Evolutionary conservation across 2,329 filamentous ascomycete species (phyloP), one percentile per base, ranked within the genome.

Genomic region (Cladophialophora chaetospira): DNA sequence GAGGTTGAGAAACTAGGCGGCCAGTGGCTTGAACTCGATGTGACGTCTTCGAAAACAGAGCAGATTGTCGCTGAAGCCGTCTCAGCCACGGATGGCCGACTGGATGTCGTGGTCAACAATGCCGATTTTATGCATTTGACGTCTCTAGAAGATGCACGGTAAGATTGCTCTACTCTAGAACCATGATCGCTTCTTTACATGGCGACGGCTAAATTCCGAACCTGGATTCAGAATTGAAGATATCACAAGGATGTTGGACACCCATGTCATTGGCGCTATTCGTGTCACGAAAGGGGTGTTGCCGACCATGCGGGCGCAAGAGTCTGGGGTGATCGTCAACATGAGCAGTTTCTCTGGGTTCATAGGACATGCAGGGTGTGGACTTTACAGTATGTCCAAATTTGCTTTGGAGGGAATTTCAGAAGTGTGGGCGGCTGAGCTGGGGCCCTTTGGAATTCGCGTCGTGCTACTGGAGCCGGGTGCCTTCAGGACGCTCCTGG

Each of bases 381-480:
- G 62, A 0, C 63, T 69, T 25, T 72, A 72, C 44, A 57, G 67
- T 1, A 65, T 59, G 1, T 71, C 67, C 47, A 78, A 78, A 52
- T 73, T 71, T 19, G 75, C 72, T 0, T 64, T 78, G 1, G 75
- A 78, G 59, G 74, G 70, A 1, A 35, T 71, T 11, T 72, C 72
- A 0, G 75, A 77, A 53, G 65, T 71, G 0, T 61, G 77, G 0
- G 66, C 71, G 0, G 53, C 55, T 1, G 75, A 77, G 53, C 63
- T 77, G 0, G 65, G 65, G 4, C 60, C 66, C 0, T 71, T 77
- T 52, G 67, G 67, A 8, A 68, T 77, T 26, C 47, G 64, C 1
- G 70, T 76, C 2, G 61, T 78, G 5, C 66, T 77, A 25, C 72
- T 77, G 1, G 73, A 77, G 61, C 75, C 75, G 0, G 75, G 76